A percentile compares a stretch with the other conserved stretches of the same genome.
phyloP scores from a whole-genome alignment of 495 filamentous ascomycete genomes.

The Hypoxylon subgilvum region DNA sequence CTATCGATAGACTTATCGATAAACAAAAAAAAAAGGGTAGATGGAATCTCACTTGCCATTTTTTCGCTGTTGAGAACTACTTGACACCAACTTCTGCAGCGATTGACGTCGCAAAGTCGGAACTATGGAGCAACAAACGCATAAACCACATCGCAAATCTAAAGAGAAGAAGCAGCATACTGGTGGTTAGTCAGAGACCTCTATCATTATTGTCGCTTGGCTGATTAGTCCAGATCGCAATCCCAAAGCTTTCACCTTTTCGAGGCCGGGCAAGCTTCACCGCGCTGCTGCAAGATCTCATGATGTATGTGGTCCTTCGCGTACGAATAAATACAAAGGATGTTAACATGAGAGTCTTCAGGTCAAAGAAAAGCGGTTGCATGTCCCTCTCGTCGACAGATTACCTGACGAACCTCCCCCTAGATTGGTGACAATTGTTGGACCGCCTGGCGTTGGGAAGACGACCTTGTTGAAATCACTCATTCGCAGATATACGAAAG shows the following conservation, averaged over 20 bases:
- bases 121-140: conserved; percentile 80
- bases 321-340: neutral
- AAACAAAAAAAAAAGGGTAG: too few species aligned
- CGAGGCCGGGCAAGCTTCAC: conserved; percentile 82
- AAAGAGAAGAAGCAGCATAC: conserved; percentile 90
- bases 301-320: conserved; percentile 67
- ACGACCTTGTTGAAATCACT: conserved; percentile 80
- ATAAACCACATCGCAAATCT: conserved; percentile 81
- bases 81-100: neutral
- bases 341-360: conserved; percentile 42
- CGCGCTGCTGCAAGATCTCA: conserved; percentile 86
- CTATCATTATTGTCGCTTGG: neutral
- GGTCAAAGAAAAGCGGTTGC: conserved; percentile 92
- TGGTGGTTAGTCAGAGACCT: conserved; percentile 41
- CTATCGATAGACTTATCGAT: too few species aligned
- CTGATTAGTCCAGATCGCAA: conserved; percentile 65
- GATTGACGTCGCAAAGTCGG: conserved; percentile 11
- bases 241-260: conserved; percentile 89
- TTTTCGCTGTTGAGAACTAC: conserved; percentile 6
- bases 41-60: conserved; percentile 11
- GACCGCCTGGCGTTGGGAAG: conserved; percentile 82
- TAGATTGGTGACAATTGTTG: conserved; percentile 87
- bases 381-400: conserved; percentile 94
- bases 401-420: conserved; percentile 95
- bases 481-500: conserved; percentile 92